These are phyloP conservation scores for Echium plantagineum DNA, from an alignment of 257 asterid species.

Conservation along the genomic window DNA sequence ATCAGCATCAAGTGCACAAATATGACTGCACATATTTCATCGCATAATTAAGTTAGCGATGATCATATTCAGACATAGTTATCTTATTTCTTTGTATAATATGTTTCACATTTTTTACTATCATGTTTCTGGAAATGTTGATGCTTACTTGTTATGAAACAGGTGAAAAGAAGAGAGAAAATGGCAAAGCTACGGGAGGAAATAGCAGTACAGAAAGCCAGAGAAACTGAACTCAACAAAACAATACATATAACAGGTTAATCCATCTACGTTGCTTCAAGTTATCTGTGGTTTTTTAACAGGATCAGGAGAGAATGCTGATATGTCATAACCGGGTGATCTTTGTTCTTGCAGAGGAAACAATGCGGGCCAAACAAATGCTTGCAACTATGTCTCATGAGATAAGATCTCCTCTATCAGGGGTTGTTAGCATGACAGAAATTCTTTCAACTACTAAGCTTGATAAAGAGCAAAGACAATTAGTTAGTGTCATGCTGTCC, in stretches of 20 bases:
- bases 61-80: no score
- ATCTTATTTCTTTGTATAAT: background rate
- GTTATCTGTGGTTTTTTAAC: slow-evolving; percentile 1
- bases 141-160: slow-evolving; percentile 2
- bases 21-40: no score
- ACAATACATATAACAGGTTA: slow-evolving; percentile 83
- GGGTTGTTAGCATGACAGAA: slow-evolving; percentile 89
- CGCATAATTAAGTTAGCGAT: no score
- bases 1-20: no score
- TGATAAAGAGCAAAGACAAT: slow-evolving; percentile 63
- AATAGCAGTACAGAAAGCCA: slow-evolving; percentile 88
- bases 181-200: slow-evolving; percentile 85
- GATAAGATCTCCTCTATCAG: slow-evolving; percentile 87
- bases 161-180: slow-evolving; percentile 74
- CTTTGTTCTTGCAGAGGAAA: slow-evolving; percentile 49
- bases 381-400: slow-evolving; percentile 95
- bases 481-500: slow-evolving; percentile 39
- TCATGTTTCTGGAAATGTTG: slow-evolving; percentile 2
- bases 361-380: slow-evolving; percentile 94
- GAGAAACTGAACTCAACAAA: slow-evolving; percentile 86
- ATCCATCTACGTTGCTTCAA: background rate
- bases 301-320: slow-evolving; percentile 2
- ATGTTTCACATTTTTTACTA: background rate
- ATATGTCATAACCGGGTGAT: slow-evolving; percentile 3
- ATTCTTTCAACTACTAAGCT: slow-evolving; percentile 71